Evolutionary conservation across 768 basidiomycete species (phyloP), one percentile per base, ranked within the genome.

Genomic region (Psilocybe tampanensis): DNA sequence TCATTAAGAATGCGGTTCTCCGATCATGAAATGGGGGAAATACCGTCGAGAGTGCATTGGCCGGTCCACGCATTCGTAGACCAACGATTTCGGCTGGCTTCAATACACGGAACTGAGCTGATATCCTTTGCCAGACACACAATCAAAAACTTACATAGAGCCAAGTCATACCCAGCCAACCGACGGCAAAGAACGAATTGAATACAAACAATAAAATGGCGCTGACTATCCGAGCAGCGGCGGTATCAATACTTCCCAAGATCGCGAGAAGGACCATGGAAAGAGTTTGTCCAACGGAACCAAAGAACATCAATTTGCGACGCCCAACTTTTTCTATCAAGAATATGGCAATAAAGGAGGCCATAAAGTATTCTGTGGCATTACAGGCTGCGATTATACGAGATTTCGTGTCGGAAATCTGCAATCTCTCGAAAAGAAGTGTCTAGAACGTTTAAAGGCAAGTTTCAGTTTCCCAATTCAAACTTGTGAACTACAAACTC

Each of bases 91-190:
- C 86, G 17, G 85, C 86, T 57, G 86, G 85, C 79, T 87, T 55
- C 24, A 32, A 21, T 17, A 22, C 9, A 29, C 4, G 29, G 24
- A 26, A 26, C 15, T 21, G 23, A 24, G 29, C 24, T 19, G 5
- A 29, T 29, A 29, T n/a, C n/a, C n/a, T n/a, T n/a, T n/a, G n/a
- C n/a, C n/a, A n/a, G n/a, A n/a, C n/a, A n/a, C 3, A 39, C 34
- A 32, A 47, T 15, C 15, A 45, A 33, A 13, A 5, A 74, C 82
- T 65, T 59, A 84, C 84, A 62, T 86, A 87, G 57, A 89, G 72
- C 85, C 86, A 88, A 1, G 87, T 85, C 81, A 87, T 85, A 17
- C 86, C 85, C 41, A 88, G 68, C 86, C 86, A 89, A 0, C 86
- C 86, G 52, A 86, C 70, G 0, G 86, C 86, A 64, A 89, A 89